phyloP scores from a whole-genome alignment of 1,284 basidiomycete genomes.

The Amylostereum areolatum region DNA sequence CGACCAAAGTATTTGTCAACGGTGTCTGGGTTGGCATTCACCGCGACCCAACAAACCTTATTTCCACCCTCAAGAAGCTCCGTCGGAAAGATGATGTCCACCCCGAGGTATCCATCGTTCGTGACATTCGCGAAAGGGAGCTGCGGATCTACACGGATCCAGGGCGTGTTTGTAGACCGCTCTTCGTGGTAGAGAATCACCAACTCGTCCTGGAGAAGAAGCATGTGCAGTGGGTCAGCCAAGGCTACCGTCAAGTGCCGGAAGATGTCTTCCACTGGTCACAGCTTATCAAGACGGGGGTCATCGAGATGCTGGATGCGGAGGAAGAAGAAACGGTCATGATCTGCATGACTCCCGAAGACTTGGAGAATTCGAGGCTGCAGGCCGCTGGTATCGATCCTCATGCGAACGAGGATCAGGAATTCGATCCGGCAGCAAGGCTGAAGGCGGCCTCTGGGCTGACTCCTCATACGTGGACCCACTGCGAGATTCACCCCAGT shows the following conservation, averaged over 20 bases:
- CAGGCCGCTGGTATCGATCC: slow-evolving; percentile 59
- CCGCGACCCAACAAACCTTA: slow-evolving; percentile 87
- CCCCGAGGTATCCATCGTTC: slow-evolving; percentile 93
- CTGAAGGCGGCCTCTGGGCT: slow-evolving; percentile 65
- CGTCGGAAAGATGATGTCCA: slow-evolving; percentile 95
- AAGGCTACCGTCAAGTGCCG: slow-evolving; percentile 45
- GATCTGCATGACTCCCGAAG: slow-evolving; percentile 98
- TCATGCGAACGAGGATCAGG: slow-evolving; percentile 48
- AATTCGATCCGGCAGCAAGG: slow-evolving; percentile 84
- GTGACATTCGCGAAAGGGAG: slow-evolving; percentile 96
- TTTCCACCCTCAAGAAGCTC: slow-evolving; percentile 89
- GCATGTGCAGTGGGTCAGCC: slow-evolving; percentile 74
- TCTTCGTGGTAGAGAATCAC: slow-evolving; percentile 95
- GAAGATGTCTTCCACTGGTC: slow-evolving; percentile 77
- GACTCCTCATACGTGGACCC: slow-evolving; percentile 90
- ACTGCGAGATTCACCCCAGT: slow-evolving; percentile 98
- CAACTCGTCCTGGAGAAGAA: slow-evolving; percentile 80
- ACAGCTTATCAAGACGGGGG: slow-evolving; percentile 79
- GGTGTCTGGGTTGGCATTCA: slow-evolving; percentile 99
- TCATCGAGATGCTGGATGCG: slow-evolving; percentile 94
- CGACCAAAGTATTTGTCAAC: slow-evolving; percentile 98
- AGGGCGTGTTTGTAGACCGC: slow-evolving; percentile 91
- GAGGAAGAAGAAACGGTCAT: slow-evolving; percentile 99
- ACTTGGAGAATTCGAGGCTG: slow-evolving; percentile 80
- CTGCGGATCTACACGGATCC: slow-evolving; percentile 94